These are phyloP conservation scores for Solanum piurae DNA, from an alignment of 257 asterid genomes.

Conservation along the genomic window DNA sequence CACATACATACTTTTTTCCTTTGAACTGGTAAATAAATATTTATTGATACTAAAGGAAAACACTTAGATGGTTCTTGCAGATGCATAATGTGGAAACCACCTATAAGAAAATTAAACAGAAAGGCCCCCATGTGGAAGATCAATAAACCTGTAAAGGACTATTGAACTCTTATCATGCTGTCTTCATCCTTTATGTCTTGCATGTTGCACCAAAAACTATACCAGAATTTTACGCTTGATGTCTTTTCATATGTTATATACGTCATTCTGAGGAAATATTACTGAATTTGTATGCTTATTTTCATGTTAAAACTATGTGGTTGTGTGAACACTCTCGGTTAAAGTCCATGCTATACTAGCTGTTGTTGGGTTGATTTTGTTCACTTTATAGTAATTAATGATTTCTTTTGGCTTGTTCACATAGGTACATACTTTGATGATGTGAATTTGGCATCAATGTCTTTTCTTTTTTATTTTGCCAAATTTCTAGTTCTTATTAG, in stretches of 20 bases:
- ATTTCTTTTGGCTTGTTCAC: neutral
- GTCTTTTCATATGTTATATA: neutral
- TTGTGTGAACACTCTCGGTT: neutral
- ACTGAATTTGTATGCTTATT: neutral
- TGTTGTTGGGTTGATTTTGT: neutral
- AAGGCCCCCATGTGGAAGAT: neutral
- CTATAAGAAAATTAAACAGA: neutral
- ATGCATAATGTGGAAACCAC: neutral
- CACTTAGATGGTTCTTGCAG: neutral
- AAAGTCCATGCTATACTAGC: neutral
- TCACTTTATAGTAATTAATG: neutral
- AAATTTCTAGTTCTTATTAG: neutral
- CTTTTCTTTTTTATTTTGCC: neutral
- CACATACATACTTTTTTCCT: neutral
- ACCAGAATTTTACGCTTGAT: neutral
- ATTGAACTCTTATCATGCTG: neutral
- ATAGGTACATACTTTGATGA: neutral
- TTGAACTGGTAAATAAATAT: neutral
- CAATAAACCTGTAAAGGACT: neutral
- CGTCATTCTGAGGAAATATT: neutral
- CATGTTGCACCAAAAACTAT: neutral
- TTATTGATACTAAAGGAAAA: neutral
- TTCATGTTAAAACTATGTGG: neutral
- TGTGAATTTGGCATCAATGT: neutral
- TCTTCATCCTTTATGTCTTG: neutral